Evolutionary conservation across 177 flowering plant genomes (phyloP), one percentile per base, ranked within the genome.

Genomic region (Vitis hybrid): DNA sequence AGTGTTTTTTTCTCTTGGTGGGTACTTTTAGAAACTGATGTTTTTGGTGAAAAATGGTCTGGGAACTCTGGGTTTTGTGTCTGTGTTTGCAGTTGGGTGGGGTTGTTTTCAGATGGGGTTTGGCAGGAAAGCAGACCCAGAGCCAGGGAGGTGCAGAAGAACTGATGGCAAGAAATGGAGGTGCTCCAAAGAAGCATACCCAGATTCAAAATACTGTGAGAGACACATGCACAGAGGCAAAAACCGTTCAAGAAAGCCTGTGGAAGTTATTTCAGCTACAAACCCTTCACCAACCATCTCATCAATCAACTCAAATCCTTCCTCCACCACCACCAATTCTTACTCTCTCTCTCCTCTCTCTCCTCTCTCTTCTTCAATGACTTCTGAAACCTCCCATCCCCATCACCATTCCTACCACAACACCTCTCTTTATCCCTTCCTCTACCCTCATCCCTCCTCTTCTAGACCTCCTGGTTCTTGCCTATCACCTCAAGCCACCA

Each of bases 161-260:
- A 89, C 93, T 70, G 93, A 89, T 78, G 93, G 91, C 10, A 88
- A 87, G 79, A 88, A 88, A 70, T 87, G 90, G 90, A 80, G 92
- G 34, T 88, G 91, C 78, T 83, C 92, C 6, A 86, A 84, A 21
- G 89, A 82, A 62, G 87, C 89, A 8, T 80, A 66, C 67, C 84
- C 84, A 26, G 93, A 84, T 34, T 87, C 91, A 21, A 89, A 89
- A 68, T 87, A 87, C 81, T 87, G 91, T 75, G 91, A 87, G 51
- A 81, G 75, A 58, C 91, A 87, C 78, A 86, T 87, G 89, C 89
- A 86, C 70, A 81, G 91, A 77, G 87, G 89, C 79, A 81, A 79
- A 70, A 82, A 83, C 79, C 89, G 89, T 78, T 81, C 89, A 82
- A 86, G 89, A 83, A 87, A 86, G 87, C 87, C 83, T 76, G 85